These are phyloP conservation scores for Cladosporium phlei DNA, from an alignment of 2,329 filamentous ascomycete genomes.

Conservation along the genomic window DNA sequence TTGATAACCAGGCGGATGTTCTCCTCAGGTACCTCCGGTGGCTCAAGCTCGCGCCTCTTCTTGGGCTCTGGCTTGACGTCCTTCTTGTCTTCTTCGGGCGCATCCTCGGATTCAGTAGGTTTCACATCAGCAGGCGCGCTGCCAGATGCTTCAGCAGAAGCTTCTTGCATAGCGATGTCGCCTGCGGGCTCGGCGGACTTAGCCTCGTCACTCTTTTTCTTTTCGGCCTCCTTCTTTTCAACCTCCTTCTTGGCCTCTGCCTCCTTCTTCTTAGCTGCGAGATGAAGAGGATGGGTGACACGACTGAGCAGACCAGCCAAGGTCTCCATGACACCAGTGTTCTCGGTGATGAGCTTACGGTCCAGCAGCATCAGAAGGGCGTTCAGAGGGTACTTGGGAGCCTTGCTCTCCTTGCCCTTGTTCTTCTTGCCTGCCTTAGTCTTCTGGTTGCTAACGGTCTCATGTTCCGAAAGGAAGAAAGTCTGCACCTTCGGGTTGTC, in stretches of 20 bases:
- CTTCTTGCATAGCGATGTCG: conserved; percentile 21
- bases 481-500: conserved; percentile 83
- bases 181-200: conserved; percentile 13
- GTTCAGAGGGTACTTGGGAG: conserved; percentile 86
- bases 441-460: conserved; percentile 57
- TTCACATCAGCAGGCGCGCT: conserved; percentile 18
- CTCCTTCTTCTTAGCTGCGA: conserved; percentile 76
- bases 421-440: conserved; percentile 73
- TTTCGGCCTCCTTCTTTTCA: conserved; percentile 20
- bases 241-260: conserved; percentile 43
- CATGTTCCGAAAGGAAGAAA: conserved; percentile 92
- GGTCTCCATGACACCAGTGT: conserved; percentile 92
- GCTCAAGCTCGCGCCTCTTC: conserved; percentile 62
- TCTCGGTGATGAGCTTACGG: conserved; percentile 93
- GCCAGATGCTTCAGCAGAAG: conserved; percentile 18
- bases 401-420: conserved; percentile 79
- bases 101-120: conserved; percentile 16
- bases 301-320: conserved; percentile 81
- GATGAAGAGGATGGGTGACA: conserved; percentile 80
- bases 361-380: conserved; percentile 82
- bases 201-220: conserved; percentile 15
- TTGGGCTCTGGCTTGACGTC: conserved; percentile 33
- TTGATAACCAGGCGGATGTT: conserved; percentile 94
- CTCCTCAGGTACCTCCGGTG: conserved; percentile 79
- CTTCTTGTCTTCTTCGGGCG: conserved; percentile 37